phyloP scores from a whole-genome alignment of 169 alveolate species.

The Perkinsus olseni region DNA sequence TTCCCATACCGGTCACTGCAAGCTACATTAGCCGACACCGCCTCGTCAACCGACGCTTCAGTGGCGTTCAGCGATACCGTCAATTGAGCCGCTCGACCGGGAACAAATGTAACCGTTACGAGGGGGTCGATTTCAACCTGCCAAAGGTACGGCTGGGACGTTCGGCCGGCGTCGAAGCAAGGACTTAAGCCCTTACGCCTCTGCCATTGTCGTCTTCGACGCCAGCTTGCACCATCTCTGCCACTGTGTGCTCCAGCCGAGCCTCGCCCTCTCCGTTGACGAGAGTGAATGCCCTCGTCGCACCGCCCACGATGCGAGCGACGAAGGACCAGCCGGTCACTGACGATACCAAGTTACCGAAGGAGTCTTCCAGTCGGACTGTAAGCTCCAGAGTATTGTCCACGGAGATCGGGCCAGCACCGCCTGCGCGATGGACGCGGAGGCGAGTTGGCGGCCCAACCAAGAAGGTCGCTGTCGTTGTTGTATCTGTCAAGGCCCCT shows the following conservation, averaged over 20 bases:
- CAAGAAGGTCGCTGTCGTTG: background rate
- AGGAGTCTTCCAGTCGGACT: background rate
- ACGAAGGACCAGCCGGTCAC: background rate
- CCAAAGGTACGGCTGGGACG: background rate
- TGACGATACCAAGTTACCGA: background rate
- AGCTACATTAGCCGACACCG: background rate
- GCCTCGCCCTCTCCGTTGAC: background rate
- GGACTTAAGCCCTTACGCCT: background rate
- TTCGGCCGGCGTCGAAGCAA: background rate
- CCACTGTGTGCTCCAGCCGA: background rate
- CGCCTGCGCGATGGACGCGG: background rate
- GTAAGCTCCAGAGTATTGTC: background rate
- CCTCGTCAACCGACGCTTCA: background rate
- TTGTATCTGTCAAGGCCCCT: background rate
- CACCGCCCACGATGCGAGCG: background rate
- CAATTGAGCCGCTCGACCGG: background rate
- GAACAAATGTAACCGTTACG: background rate
- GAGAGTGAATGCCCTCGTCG: background rate
- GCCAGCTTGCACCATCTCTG: background rate
- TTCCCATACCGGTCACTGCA: background rate
- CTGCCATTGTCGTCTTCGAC: background rate
- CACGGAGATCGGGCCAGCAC: background rate
- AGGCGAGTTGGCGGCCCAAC: background rate
- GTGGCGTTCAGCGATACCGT: background rate
- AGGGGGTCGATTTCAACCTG: background rate